Evolutionary conservation across 352 stramenopile genomes (phyloP).

Genomic region (Globisporangium camurandrum): DNA sequence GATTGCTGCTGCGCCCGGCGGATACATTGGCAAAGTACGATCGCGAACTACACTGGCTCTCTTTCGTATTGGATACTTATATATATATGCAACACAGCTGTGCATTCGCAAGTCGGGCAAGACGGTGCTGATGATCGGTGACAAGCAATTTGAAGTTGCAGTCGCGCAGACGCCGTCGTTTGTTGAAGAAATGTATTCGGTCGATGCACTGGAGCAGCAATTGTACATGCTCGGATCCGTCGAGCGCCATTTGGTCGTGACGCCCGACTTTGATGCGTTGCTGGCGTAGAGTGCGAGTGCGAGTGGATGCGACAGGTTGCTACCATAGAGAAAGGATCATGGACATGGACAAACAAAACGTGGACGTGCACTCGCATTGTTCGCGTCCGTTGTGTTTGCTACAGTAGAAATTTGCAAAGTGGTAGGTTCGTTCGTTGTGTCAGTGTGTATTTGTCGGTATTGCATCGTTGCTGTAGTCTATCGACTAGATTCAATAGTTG

Average conservation of each 20-base stretch:
- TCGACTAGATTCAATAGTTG: too few relatives aligned
- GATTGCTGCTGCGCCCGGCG: constrained; percentile 55
- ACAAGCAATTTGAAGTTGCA: constrained; percentile 83
- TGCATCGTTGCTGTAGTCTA: too few relatives aligned
- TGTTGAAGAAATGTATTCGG: constrained; percentile 77
- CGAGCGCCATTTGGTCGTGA: constrained; percentile 77
- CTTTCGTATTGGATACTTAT: neutral
- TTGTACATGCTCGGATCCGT: constrained; percentile 68
- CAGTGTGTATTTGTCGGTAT: too few relatives aligned
- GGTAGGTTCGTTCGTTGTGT: too few relatives aligned
- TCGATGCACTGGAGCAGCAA: constrained; percentile 65
- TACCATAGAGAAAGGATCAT: too few relatives aligned
- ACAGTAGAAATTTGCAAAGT: too few relatives aligned
- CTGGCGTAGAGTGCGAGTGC: constrained; percentile 70
- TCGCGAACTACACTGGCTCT: too few relatives aligned
- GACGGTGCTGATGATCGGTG: constrained; percentile 76
- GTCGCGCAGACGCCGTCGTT: constrained; percentile 73
- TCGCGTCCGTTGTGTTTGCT: too few relatives aligned
- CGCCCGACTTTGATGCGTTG: constrained; percentile 78
- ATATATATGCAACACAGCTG: constrained; percentile 24
- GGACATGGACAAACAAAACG: too few relatives aligned
- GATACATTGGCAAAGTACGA: constrained; percentile 78
- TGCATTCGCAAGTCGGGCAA: constrained; percentile 82
- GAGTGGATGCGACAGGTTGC: too few relatives aligned
- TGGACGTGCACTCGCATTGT: too few relatives aligned